phyloP scores from a whole-genome alignment of 192 early-diverging fungal species.

The Anaeromyces robustus region DNA sequence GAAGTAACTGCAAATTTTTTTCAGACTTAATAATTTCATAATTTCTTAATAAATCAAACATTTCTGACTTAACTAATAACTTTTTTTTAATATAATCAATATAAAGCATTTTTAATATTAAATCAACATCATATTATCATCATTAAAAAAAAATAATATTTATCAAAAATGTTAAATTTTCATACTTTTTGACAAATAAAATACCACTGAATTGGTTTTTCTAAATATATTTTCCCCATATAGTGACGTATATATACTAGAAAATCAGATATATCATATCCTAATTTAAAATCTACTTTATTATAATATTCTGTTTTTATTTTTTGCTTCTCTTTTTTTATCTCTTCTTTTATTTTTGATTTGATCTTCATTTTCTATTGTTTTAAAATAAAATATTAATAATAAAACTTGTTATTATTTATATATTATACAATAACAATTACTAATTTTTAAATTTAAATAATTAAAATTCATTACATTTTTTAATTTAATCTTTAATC shows the following conservation, averaged over 20 bases:
- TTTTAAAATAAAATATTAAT: not conserved
- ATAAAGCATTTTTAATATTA: too few relatives aligned
- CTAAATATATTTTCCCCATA: not conserved
- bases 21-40: not conserved
- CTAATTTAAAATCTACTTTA: not conserved
- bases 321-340: not conserved
- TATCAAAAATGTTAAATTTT: not conserved
- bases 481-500: not conserved
- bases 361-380: not conserved
- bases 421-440: too few relatives aligned
- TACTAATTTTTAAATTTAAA: too few relatives aligned
- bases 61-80: not conserved
- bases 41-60: not conserved
- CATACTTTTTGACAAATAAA: not conserved
- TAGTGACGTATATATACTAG: not conserved
- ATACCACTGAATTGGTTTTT: not conserved
- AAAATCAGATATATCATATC: not conserved
- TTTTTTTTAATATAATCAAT: too few relatives aligned
- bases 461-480: not conserved
- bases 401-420: too few relatives aligned
- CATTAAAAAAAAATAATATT: not conserved
- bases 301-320: not conserved
- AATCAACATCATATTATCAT: too few relatives aligned
- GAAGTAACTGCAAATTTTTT: not conserved
- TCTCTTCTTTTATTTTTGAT: not conserved